phyloP scores from a whole-genome alignment of 306 rosid species.

The Glycine latifolia region DNA sequence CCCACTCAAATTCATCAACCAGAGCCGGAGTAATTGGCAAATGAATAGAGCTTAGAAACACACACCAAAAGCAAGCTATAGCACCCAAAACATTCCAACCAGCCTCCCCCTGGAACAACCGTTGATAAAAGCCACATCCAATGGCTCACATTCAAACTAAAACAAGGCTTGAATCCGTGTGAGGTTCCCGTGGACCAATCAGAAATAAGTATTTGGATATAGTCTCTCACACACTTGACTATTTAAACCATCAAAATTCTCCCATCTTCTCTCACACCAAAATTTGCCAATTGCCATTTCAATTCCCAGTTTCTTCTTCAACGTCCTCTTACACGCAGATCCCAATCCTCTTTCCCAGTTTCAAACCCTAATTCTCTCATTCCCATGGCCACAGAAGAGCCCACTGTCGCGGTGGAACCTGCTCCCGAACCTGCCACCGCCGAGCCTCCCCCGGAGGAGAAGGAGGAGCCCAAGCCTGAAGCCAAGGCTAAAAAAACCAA shows the following conservation, averaged over 20 bases:
- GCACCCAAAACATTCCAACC: conserved; percentile 24
- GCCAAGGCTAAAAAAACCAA: not conserved
- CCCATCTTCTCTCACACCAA: conserved; percentile 58
- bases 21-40: conserved; percentile 42
- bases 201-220: conserved; percentile 51
- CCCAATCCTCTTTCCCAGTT: not conserved
- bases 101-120: conserved; percentile 51
- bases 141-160: conserved; percentile 69
- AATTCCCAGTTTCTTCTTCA: not conserved
- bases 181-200: conserved; percentile 58
- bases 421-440: conserved; percentile 25
- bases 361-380: not conserved
- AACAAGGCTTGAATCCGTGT: conserved; percentile 64
- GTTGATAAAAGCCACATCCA: conserved; percentile 59
- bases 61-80: conserved; percentile 68
- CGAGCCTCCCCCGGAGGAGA: conserved; percentile 46
- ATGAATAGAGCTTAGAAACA: conserved; percentile 55
- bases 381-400: conserved; percentile 73
- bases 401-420: conserved; percentile 48
- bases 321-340: not conserved
- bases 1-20: not conserved
- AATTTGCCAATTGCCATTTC: conserved; percentile 41
- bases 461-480: conserved; percentile 7
- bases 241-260: conserved; percentile 68
- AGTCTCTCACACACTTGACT: conserved; percentile 55